Evolutionary conservation across 805 yeast genomes (phyloP), one percentile per base, ranked within the genome.

Genomic region (Candida anglica): DNA sequence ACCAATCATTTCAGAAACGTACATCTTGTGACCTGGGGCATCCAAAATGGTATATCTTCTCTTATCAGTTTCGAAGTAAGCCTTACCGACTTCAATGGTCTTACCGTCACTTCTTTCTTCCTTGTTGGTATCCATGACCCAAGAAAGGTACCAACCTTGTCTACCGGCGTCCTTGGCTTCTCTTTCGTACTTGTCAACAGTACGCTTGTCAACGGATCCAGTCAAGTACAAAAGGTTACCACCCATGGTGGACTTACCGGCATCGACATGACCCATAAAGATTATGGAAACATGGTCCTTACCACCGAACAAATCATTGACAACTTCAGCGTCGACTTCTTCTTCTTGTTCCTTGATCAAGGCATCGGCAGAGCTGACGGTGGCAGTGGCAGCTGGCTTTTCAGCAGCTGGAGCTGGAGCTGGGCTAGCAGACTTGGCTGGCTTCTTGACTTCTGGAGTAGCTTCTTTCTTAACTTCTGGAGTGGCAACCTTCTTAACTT

Each of bases 191-290:
- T 93, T 93, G 50, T 93, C 99, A 46, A 93, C 93, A 15, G 97
- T 91, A 71, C 99, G 86, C 74, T 93, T 93, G 65, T 93, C 98
- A 41, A 93, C 98, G 30, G 97, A 86, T 41, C 98, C 98, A 15
- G 98, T 91, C 54, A 93, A 71, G 57, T 73, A 91, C 44, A 93
- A 75, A 48, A 93, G 71, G 66, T 93, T 93, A 68, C 99, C 99
- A 60, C 98, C 98, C 96, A 93, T 91, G 40, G 99, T 93, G 33
- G 96, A 87, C 66, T 93, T 93, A 60, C 99, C 98, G 22, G 98
- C 98, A 74, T 93, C 98, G 47, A 93, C 99, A 58, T 93, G 99
- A 50, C 99, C 99, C 98, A 93, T 93, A 67, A 93, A 93, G 48
- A 93, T 87, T 49, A 93, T 83, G 14, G 97, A 89, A 58, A 93